Evolutionary conservation across 1,139 yeast genomes (phyloP).

Genomic region (Hansenula sp.): DNA sequence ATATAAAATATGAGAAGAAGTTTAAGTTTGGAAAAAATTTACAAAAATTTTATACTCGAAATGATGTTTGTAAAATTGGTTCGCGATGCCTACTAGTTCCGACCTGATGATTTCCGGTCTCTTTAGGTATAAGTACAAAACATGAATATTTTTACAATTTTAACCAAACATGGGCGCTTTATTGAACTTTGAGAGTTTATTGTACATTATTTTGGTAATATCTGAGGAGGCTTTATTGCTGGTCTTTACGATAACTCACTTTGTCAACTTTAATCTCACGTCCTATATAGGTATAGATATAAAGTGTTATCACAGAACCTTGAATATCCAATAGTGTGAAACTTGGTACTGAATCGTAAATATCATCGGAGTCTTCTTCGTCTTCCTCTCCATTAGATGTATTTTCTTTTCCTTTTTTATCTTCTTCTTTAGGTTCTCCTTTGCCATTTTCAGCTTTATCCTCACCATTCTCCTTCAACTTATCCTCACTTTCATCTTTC

Average conservation of each 20-base stretch:
- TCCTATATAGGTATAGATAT: conserved; percentile 76
- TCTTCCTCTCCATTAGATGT: conserved; percentile 21
- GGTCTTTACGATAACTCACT: conserved; percentile 71
- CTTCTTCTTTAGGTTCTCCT: conserved; percentile 16
- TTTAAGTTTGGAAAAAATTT: not conserved
- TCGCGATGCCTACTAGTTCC: not conserved
- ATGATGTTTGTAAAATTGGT: not conserved
- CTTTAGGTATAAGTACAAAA: conserved; percentile 1
- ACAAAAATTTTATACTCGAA: not conserved
- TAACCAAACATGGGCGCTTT: not conserved
- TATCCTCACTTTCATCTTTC: conserved; percentile 15
- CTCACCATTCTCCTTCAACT: conserved; percentile 11
- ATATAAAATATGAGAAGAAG: not conserved
- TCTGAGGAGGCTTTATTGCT: conserved; percentile 6
- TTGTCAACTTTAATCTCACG: conserved; percentile 92
- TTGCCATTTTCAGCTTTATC: conserved; percentile 10
- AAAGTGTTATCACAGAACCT: conserved; percentile 72
- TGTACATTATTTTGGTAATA: not conserved
- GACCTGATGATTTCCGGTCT: not conserved
- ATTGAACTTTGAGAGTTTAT: not conserved
- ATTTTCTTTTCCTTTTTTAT: conserved; percentile 12
- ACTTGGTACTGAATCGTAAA: conserved; percentile 61
- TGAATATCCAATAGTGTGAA: conserved; percentile 86
- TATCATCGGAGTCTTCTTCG: conserved; percentile 19
- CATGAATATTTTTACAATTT: not conserved